phyloP scores from a whole-genome alignment of 106 monocot genomes.

The Ottelia alismoides region DNA sequence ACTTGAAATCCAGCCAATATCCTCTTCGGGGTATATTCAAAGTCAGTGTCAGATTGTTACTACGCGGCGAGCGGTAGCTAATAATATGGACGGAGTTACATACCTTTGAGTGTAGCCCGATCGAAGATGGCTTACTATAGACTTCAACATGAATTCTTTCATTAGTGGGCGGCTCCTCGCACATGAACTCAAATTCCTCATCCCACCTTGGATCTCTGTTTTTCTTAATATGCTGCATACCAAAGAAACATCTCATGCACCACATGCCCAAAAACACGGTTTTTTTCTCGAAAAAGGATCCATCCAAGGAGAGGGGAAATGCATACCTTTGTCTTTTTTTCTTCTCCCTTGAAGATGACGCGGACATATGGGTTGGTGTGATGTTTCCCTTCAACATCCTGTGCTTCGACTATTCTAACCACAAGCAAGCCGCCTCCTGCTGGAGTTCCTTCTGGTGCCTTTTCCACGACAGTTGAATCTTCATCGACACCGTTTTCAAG shows the following conservation, averaged over 20 bases:
- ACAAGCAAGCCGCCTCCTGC: constrained; percentile 65
- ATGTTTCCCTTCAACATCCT: constrained; percentile 79
- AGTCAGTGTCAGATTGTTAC: too few species aligned
- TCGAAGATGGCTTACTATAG: constrained; percentile 53
- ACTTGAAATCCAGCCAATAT: too few species aligned
- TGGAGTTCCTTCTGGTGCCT: constrained; percentile 54
- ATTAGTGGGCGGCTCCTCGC: constrained; percentile 62
- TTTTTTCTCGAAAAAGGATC: neutral
- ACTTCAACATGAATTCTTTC: constrained; percentile 84
- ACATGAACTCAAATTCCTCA: constrained; percentile 70
- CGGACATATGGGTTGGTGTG: constrained; percentile 75
- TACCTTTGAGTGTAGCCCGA: constrained; percentile 80
- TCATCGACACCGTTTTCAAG: constrained; percentile 13
- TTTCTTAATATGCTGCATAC: constrained; percentile 76
- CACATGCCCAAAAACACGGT: neutral
- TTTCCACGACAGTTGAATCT: constrained; percentile 27
- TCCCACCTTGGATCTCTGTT: constrained; percentile 90
- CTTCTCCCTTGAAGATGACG: constrained; percentile 62
- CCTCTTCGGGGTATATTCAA: too few species aligned
- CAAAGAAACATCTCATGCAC: neutral
- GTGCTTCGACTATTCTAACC: constrained; percentile 66
- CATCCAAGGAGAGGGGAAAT: neutral
- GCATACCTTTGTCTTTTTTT: constrained; percentile 76
- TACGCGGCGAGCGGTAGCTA: too few species aligned
- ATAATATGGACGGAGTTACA: too few species aligned